These are phyloP conservation scores for Saturnispora serradocipensis DNA, from an alignment of 805 yeast species.

Conservation along the genomic window DNA sequence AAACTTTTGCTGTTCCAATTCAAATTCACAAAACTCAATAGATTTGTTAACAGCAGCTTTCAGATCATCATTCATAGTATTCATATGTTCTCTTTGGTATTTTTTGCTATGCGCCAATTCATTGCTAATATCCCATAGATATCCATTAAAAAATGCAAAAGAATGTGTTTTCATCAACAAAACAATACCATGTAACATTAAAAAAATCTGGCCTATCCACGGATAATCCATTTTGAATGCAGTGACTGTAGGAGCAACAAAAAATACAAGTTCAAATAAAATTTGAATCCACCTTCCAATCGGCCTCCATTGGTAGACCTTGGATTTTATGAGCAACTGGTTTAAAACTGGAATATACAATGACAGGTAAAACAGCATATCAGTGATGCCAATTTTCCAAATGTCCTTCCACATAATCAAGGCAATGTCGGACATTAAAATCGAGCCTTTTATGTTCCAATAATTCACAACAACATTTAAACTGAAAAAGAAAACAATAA, in stretches of 20 bases:
- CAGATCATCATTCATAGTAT: conserved; percentile 25
- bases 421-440: conserved; percentile 46
- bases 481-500: conserved; percentile 47
- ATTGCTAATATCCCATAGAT: conserved; percentile 55
- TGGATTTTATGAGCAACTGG: conserved; percentile 44
- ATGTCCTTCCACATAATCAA: conserved; percentile 52
- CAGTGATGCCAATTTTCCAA: conserved; percentile 61
- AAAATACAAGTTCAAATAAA: conserved; percentile 42
- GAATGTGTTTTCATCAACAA: conserved; percentile 94
- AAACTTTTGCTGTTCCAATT: conserved; percentile 57
- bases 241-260: conserved; percentile 44
- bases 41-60: conserved; percentile 35
- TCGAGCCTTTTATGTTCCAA: conserved; percentile 35
- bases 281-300: conserved; percentile 59
- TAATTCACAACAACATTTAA: conserved; percentile 47
- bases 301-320: conserved; percentile 47
- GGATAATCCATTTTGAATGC: conserved; percentile 54
- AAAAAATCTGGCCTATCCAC: conserved; percentile 86
- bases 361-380: conserved; percentile 61
- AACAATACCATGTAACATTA: conserved; percentile 77
- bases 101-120: conserved; percentile 45
- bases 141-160: conserved; percentile 85
- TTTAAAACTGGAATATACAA: conserved; percentile 52
- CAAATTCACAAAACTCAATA: conserved; percentile 62
- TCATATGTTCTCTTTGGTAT: conserved; percentile 34